Percentiles rank a stretch among this genome's conserved stretches.
These are phyloP conservation scores for Fusarium virguliforme DNA, from an alignment of 2,329 filamentous ascomycete species.

Conservation along the genomic window DNA sequence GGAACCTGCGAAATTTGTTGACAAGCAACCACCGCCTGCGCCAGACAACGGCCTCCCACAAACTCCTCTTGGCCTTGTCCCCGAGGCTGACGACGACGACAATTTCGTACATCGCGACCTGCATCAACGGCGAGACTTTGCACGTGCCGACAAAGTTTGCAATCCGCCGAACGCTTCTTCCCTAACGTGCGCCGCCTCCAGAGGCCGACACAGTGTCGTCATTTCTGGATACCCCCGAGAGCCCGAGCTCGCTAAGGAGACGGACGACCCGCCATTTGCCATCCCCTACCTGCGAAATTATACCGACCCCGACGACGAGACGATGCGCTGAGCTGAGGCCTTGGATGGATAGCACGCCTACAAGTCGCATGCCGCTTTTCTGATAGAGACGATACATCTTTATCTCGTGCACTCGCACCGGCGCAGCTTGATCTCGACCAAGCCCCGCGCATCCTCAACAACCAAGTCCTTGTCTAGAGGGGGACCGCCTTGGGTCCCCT, in stretches of 20 bases:
- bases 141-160: slow-evolving; percentile 21
- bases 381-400: slow-evolving; percentile 35
- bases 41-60: slow-evolving; percentile 37
- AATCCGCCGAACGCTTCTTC: slow-evolving; percentile 14
- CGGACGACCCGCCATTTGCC: slow-evolving; percentile 31
- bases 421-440: slow-evolving; percentile 32
- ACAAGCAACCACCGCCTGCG: slow-evolving; percentile 49
- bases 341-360: slow-evolving; percentile 43
- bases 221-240: slow-evolving; percentile 47
- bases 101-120: slow-evolving; percentile 23
- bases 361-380: slow-evolving; percentile 34
- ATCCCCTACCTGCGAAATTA: slow-evolving; percentile 31
- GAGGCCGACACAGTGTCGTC: slow-evolving; percentile 46
- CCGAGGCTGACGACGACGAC: slow-evolving; percentile 30
- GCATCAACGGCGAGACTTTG: slow-evolving; percentile 19
- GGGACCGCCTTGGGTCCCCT: slow-evolving; percentile 58
- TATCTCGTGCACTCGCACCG: slow-evolving; percentile 21
- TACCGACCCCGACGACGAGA: slow-evolving; percentile 35
- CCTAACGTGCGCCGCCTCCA: slow-evolving; percentile 28
- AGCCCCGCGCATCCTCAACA: slow-evolving; percentile 51
- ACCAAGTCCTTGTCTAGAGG: slow-evolving; percentile 49
- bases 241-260: slow-evolving; percentile 40
- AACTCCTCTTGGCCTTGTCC: slow-evolving; percentile 21
- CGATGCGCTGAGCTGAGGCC: slow-evolving; percentile 48
- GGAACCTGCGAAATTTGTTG: slow-evolving; percentile 51